Base-by-base conservation (phyloP, 2,329 filamentous ascomycete species). In the Neofusicoccum umdonicola region DNA sequence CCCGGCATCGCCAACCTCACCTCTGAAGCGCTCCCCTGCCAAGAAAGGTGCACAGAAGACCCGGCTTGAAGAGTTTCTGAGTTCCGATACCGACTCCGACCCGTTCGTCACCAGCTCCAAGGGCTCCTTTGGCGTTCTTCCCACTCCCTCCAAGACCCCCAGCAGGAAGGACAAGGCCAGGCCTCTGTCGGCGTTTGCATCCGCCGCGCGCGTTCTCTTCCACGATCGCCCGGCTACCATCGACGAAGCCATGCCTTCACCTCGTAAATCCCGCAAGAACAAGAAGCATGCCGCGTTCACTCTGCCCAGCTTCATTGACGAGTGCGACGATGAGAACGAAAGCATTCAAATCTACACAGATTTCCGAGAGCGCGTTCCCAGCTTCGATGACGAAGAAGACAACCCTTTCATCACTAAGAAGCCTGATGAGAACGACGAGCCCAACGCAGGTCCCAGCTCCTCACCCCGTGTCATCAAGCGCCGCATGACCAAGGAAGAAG, bases 101-200 rank as follows among this genome's bases (percentile, higher is more conserved):
- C 51, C 52, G 2, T 50, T 66, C 39, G 22, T 37, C 50, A 42
- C 45, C 9, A 58, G 42, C 19, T 48, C 65, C 62, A 63, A 48
- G 37, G 47, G 17, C 17, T 37, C 47, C 15, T 17, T 22, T 22
- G 83, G 81, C 67, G 90, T 91, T 84, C 85, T 93, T 51, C 90
- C 89, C 15, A 94, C 91, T 3, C 91, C 91, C 2, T 85, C 87
- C 68, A 93, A 93, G 80, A 94, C 91, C 3, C 91, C 86, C 3
- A 84, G 84, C 76, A 91, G 90, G 80, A 54, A 52, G 37, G 44
- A 63, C 27, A 58, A 60, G 35, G 71, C 75, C 41, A 68, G 74
- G 42, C 64, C 81, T 22, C 71, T 74, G 50, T 71, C 75, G 13
- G 77, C 82, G 65, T 71, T 83, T 60, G 76, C 79, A 57, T 73